Evolutionary conservation across 495 filamentous ascomycete genomes (phyloP).

Genomic region (Collariella sp.): DNA sequence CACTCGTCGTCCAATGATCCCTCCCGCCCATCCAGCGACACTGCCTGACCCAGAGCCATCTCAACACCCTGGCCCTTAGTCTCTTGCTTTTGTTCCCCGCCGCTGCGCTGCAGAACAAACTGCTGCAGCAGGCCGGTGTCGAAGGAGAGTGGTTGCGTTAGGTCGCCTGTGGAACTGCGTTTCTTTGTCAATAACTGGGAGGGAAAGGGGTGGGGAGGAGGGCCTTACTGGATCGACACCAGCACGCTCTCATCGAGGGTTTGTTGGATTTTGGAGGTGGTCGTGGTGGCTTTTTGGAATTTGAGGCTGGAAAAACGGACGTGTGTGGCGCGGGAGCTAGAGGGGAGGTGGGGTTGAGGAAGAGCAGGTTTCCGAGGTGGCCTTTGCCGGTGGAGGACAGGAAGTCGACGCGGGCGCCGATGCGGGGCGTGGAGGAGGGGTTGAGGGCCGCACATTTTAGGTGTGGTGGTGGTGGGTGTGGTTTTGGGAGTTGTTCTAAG

Average conservation of each 20-base stretch:
- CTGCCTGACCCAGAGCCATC: slow-evolving; percentile 25
- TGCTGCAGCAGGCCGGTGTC: slow-evolving; percentile 31
- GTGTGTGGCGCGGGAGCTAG: slow-evolving; percentile 24
- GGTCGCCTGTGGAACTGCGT: slow-evolving; percentile 29
- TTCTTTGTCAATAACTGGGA: background rate
- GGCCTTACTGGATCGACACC: slow-evolving; percentile 25
- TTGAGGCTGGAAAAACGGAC: slow-evolving; percentile 15
- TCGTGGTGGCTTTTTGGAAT: background rate
- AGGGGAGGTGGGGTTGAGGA: slow-evolving; percentile 22
- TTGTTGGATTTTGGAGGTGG: background rate
- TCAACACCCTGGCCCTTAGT: slow-evolving; percentile 16
- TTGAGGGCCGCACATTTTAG: slow-evolving; percentile 25
- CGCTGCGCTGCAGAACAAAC: slow-evolving; percentile 17
- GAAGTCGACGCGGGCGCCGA: slow-evolving; percentile 27
- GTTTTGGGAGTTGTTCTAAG: no score
- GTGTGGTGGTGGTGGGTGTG: no score
- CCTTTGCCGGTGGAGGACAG: slow-evolving; percentile 6
- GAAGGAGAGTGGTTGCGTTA: slow-evolving; percentile 22
- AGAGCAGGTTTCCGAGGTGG: slow-evolving; percentile 24
- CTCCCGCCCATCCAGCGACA: slow-evolving; percentile 35
- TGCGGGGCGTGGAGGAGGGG: slow-evolving; percentile 19
- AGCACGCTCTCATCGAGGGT: slow-evolving; percentile 9
- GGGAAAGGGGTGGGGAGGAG: background rate
- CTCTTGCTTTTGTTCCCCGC: background rate
- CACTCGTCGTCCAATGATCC: slow-evolving; percentile 41